Base-by-base conservation (phyloP, 345 rosid genomes). In the Hevea brasiliensis region DNA sequence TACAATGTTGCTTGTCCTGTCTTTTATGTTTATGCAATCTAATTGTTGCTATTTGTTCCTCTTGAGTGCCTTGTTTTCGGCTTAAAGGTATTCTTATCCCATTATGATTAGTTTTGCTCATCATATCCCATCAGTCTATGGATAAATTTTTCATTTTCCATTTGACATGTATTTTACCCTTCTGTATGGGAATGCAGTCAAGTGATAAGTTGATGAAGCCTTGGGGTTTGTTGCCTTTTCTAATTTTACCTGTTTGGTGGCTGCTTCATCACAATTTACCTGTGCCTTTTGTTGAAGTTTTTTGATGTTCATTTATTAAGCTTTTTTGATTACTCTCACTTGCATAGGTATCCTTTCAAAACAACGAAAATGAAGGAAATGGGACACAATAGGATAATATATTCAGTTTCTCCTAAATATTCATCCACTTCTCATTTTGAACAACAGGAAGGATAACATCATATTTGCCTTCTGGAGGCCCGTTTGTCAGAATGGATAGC, bases 401-500 rank as follows among this genome's bases (percentile, higher is more conserved):
- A 11, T 35, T 26, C 40, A 29, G 57, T 68, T 10, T 14, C 44
- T 12, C 24, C 37, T 48, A 18, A 32, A 37, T 14, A 64, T 21
- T 40, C 15, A 2, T 24, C 24, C 12, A 10, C 18, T 47, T 24
- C 50, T 58, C 67, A 13, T 65, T 65, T 79, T 59, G 42, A 69
- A 67, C 69, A 15, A 68, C 90, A 95, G 99, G 99, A 67, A 92
- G 96, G 82, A 90, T 95, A 83, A 92, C 97, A 71, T 80, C 99
- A 58, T 95, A 95, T 76, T 81, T 95, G 79, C 99, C 99, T 71
- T 89, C 99, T 77, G 98, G 99, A 86, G 99, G 99, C 61, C 99
- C 99, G n/a, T 92, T 92, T 80, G 98, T 95, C 66, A 85, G 99
- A 85, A 95, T 95, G 98, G 99, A 95, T 71, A 95, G 99, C 85